phyloP scores from a whole-genome alignment of 306 rosid genomes.

The Lathyrus sativus region DNA sequence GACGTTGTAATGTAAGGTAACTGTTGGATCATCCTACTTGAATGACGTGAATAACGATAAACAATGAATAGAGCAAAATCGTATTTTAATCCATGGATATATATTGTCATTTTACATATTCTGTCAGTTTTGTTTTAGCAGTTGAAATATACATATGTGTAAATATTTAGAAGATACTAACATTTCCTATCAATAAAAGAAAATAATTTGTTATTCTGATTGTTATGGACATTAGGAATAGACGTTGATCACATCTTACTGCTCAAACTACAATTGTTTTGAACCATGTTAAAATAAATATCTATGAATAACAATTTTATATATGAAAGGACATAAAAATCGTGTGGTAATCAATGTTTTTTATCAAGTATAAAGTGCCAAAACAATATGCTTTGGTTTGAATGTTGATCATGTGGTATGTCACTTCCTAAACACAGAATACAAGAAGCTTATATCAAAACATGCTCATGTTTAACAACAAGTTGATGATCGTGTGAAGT shows the following conservation, averaged over 20 bases:
- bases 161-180: constrained; percentile 58
- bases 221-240: constrained; percentile 14
- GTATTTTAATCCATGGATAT: constrained; percentile 34
- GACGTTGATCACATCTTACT: constrained; percentile 18
- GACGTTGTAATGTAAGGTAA: constrained; percentile 69
- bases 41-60: too few species aligned
- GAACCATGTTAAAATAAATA: constrained; percentile 1
- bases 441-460: constrained; percentile 32
- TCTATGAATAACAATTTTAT: constrained; percentile 17
- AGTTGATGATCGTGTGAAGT: too few species aligned
- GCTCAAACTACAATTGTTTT: constrained; percentile 3
- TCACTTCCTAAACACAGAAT: constrained; percentile 1
- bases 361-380: constrained; percentile 24
- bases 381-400: constrained; percentile 25
- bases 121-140: constrained; percentile 32
- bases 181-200: neutral
- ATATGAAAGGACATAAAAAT: constrained; percentile 12
- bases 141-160: constrained; percentile 33
- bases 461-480: constrained; percentile 25
- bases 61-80: too few species aligned
- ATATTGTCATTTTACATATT: constrained; percentile 15
- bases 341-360: neutral
- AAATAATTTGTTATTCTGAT: neutral
- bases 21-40: constrained; percentile 98
- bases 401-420: constrained; percentile 25